phyloP scores from a whole-genome alignment of 106 monocot species.

The Vanilla planifolia region DNA sequence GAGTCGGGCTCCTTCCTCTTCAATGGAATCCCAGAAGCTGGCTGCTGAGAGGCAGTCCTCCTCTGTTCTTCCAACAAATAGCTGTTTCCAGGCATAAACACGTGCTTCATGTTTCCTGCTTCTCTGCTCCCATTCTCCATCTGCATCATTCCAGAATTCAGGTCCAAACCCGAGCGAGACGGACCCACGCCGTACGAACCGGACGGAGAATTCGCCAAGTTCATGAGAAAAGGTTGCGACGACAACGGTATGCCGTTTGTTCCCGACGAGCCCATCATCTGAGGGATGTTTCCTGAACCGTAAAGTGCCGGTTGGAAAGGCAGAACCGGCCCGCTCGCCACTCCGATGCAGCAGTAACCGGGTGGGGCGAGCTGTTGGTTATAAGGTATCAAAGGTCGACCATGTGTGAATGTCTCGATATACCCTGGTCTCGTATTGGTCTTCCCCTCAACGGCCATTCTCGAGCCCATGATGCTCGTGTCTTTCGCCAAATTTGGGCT shows the following conservation, averaged over 20 bases:
- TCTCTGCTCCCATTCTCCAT: conserved; percentile 24
- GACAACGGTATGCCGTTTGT: conserved; percentile 7
- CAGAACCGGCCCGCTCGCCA: conserved; percentile 21
- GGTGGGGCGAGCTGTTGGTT: conserved; percentile 22
- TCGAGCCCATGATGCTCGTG: conserved; percentile 10
- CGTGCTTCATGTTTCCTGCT: conserved; percentile 24
- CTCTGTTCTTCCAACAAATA: conserved; percentile 31
- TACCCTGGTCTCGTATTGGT: conserved; percentile 16
- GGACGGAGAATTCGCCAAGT: conserved; percentile 13
- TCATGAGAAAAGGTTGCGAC: conserved; percentile 36
- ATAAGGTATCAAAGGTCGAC: conserved; percentile 19
- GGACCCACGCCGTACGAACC: conserved; percentile 19
- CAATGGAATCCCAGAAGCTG: conserved; percentile 19
- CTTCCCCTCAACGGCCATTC: conserved; percentile 42
- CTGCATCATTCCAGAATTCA: conserved; percentile 41
- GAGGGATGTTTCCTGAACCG: conserved; percentile 45
- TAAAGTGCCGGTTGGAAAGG: conserved; percentile 36
- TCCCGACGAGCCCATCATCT: conserved; percentile 25
- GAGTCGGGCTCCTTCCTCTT: conserved; percentile 58
- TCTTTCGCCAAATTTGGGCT: conserved; percentile 1
- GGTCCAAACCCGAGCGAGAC: conserved; percentile 35
- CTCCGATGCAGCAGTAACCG: conserved; percentile 26
- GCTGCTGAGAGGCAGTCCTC: conserved; percentile 22
- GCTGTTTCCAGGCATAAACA: conserved; percentile 26
- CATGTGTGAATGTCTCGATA: background rate